Base-by-base conservation (phyloP, 2,329 filamentous ascomycete genomes). In the Venturia oleaginea region DNA sequence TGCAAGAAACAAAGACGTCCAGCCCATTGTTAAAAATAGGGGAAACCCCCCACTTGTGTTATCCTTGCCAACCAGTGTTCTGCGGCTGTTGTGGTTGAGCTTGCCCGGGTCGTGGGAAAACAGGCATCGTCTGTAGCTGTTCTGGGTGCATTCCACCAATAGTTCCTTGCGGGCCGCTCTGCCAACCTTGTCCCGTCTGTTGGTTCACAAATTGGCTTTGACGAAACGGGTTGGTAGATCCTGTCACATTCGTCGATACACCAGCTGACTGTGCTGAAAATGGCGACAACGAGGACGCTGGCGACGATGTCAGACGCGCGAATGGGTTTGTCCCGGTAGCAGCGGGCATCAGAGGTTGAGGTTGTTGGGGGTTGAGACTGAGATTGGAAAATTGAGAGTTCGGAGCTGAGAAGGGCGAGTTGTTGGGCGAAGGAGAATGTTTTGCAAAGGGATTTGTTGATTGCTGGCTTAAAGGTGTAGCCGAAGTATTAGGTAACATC, bases 201-300 rank as follows among this genome's bases (percentile, higher is more conserved):
- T 96, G 92, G 72, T 96, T 94, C 62, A 96, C 87, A 74, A 97
- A 96, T 4, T 88, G 86, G 57, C 89, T 91, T 72, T 97, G 92
- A 19, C 94, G 85, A 82, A 97, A 97, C 0, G 94, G 94, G 71
- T 99, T 99, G 2, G 92, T 97, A 71, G 85, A 91, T 10, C 92
- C 92, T 0, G 92, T 97, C 1, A 88, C 84, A 71, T 93, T 91
- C 2, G 91, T 85, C 63, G 83, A 83, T 5, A 94, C 77, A 60
- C 82, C 57, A 71, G 72, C 10, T 71, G 71, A 57, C 15, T 57
- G 66, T 62, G 65, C 51, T 69, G 71, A 32, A 32, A 69, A 27
- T 1, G 37, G 37, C 3, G 40, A 46, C 10, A 51, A 13, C 15
- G 72, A 67, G 8, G 77, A 67, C 30, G 76, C 74, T 22, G 76